Percentiles rank a stretch among this genome's conserved stretches.
Conservation (phyloP, 257 asterid genomes). For the Scutellaria baicalensis region DNA sequence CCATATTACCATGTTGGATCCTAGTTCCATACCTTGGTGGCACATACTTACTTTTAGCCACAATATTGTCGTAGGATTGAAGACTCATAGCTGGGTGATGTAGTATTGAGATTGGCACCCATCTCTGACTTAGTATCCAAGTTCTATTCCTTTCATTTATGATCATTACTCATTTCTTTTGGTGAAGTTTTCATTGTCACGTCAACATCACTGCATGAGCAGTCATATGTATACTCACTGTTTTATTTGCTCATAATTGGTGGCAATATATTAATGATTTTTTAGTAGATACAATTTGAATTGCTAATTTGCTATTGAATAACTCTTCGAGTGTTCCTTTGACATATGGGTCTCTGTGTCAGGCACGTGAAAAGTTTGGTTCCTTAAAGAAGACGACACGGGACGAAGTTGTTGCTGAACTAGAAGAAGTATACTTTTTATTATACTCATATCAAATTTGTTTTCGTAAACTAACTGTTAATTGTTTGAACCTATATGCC, state of each 20-base stretch:
- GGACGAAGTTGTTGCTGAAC: constrained; percentile 82
- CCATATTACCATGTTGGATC: background rate
- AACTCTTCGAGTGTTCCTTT: constrained; percentile 1
- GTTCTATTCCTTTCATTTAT: background rate
- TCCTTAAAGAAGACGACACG: constrained; percentile 81
- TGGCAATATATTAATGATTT: background rate
- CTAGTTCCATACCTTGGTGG: background rate
- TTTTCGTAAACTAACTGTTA: background rate
- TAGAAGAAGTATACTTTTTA: constrained; percentile 65
- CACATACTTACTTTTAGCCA: background rate
- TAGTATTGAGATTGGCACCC: background rate
- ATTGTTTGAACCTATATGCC: background rate
- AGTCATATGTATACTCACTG: background rate
- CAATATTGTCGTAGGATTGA: background rate
- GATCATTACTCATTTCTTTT: background rate
- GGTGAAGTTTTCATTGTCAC: background rate
- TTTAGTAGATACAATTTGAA: constrained; percentile 1
- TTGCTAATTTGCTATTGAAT: background rate
- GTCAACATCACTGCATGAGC: background rate
- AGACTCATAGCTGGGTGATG: background rate
- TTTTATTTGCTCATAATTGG: background rate
- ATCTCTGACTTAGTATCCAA: background rate
- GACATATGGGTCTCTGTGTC: constrained; percentile 20
- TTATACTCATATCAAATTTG: background rate
- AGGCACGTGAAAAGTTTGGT: constrained; percentile 87